Conservation (phyloP, 805 yeast species). For the Brettanomyces bruxellensis region DNA sequence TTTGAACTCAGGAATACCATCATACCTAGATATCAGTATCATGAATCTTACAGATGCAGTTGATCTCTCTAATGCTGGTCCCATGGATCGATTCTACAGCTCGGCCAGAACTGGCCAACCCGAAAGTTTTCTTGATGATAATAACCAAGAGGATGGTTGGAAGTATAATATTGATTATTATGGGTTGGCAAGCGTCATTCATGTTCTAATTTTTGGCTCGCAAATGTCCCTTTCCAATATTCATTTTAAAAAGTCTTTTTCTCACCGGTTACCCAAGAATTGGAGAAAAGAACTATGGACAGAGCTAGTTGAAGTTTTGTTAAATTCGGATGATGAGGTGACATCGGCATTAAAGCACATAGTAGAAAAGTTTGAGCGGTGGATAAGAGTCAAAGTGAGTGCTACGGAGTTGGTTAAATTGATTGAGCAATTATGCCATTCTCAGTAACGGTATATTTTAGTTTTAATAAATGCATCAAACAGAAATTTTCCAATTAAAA, state of each 20-base stretch:
- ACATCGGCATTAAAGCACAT: not conserved
- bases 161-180: slow-evolving; percentile 74
- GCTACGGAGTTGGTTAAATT: no score
- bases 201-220: slow-evolving; percentile 63
- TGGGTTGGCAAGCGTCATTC: slow-evolving; percentile 71
- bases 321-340: slow-evolving; percentile 41
- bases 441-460: no score
- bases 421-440: no score
- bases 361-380: slow-evolving; percentile 1
- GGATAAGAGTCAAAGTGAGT: not conserved
- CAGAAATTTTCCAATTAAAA: no score
- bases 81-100: slow-evolving; percentile 21
- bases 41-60: slow-evolving; percentile 81
- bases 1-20: slow-evolving; percentile 6
- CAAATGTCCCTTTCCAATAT: slow-evolving; percentile 34
- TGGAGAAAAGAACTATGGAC: slow-evolving; percentile 48
- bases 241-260: not conserved
- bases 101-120: slow-evolving; percentile 10
- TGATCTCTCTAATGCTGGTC: slow-evolving; percentile 51
- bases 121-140: slow-evolving; percentile 63
- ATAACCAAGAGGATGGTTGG: slow-evolving; percentile 48
- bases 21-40: slow-evolving; percentile 24
- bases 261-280: not conserved
- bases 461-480: no score
- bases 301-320: slow-evolving; percentile 49